Percentiles rank a stretch among this genome's conserved stretches.
Evolutionary conservation across 2,329 filamentous ascomycete species (phyloP).

Genomic region (Aspergillus neotritici): DNA sequence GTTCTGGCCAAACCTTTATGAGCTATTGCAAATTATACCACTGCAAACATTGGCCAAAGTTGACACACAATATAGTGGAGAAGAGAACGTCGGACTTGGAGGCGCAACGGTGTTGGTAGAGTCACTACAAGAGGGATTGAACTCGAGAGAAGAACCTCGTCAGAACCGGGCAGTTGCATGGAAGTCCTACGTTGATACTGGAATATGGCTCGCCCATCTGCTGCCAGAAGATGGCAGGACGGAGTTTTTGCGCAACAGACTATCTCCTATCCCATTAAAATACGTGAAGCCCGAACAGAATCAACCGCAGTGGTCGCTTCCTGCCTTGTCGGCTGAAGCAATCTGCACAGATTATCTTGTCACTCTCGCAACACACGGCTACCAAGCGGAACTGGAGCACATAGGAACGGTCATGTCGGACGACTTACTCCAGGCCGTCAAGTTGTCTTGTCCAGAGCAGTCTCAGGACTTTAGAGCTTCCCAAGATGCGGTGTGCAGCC

Average conservation of each 20-base stretch:
- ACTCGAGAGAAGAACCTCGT: constrained; percentile 67
- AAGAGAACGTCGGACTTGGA: constrained; percentile 34
- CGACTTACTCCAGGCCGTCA: constrained; percentile 60
- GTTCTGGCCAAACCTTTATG: constrained; percentile 67
- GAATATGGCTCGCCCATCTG: constrained; percentile 49
- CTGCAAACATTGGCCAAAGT: constrained; percentile 38
- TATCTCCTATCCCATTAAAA: constrained; percentile 50
- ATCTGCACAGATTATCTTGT: constrained; percentile 38
- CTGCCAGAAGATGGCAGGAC: constrained; percentile 45
- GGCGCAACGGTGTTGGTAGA: constrained; percentile 58
- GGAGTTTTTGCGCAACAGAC: constrained; percentile 42
- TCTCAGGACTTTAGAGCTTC: constrained; percentile 70
- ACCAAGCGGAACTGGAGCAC: constrained; percentile 47
- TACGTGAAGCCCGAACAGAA: constrained; percentile 47
- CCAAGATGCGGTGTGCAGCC: constrained; percentile 61
- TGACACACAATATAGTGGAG: constrained; percentile 17
- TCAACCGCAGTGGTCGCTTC: constrained; percentile 47
- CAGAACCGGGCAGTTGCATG: constrained; percentile 65
- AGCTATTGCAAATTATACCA: constrained; percentile 56
- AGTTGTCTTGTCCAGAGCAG: constrained; percentile 72
- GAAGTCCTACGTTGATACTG: constrained; percentile 65
- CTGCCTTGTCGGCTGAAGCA: constrained; percentile 32
- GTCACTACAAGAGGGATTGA: constrained; percentile 65
- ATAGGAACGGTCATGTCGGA: constrained; percentile 61
- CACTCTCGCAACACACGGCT: constrained; percentile 33